Evolutionary conservation across 2,329 filamentous ascomycete genomes (phyloP).

Genomic region (Diaporthe capsici): DNA sequence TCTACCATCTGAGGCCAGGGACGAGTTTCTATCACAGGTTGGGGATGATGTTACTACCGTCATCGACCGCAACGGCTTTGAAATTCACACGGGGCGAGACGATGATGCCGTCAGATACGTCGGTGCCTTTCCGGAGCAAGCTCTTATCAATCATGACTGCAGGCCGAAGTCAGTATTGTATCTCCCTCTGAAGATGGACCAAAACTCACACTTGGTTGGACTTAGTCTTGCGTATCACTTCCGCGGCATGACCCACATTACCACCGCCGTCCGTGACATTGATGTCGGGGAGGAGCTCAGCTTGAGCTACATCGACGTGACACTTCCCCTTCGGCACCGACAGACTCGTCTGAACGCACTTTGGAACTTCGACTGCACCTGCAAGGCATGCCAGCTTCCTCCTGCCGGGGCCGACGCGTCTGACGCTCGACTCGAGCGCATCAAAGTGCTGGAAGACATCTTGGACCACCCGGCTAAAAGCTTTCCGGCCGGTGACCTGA

Average conservation of each 20-base stretch:
- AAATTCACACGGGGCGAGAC: background rate
- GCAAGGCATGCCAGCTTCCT: background rate
- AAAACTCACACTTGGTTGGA: background rate
- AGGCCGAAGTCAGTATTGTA: conserved; percentile 57
- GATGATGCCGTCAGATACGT: background rate
- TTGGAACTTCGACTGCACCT: conserved; percentile 16
- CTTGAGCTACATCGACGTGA: conserved; percentile 54
- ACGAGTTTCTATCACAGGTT: background rate
- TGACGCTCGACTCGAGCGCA: background rate
- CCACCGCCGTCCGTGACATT: conserved; percentile 55
- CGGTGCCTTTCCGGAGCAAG: background rate
- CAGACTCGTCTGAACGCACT: background rate
- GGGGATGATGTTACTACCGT: background rate
- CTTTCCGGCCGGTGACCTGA: background rate
- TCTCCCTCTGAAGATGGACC: conserved; percentile 48
- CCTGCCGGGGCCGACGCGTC: background rate
- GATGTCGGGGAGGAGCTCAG: conserved; percentile 57
- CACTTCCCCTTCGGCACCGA: background rate
- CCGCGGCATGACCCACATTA: conserved; percentile 52
- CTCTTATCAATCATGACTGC: conserved; percentile 59
- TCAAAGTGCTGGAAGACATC: conserved; percentile 2
- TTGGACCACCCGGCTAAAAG: background rate
- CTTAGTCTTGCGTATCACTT: conserved; percentile 18
- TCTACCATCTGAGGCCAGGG: background rate
- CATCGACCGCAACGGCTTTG: conserved; percentile 15